Percentiles rank a stretch among this genome's conserved stretches.
Evolutionary conservation across 192 early-diverging fungal genomes (phyloP).

Genomic region (Umbelopsis vinacea): DNA sequence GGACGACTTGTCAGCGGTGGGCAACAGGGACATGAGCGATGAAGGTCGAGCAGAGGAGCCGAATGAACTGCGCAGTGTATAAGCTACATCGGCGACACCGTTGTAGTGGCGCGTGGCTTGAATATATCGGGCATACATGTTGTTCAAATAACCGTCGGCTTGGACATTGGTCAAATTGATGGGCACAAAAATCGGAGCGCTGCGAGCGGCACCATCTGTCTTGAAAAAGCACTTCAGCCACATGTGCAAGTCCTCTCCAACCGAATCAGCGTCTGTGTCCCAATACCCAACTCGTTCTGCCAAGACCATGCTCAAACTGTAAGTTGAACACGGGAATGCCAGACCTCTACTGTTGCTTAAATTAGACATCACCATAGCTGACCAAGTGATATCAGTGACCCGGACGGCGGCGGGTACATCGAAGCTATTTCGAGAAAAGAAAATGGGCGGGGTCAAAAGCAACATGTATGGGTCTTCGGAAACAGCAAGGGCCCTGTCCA

Average conservation of each 20-base stretch:
- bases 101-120: conserved; percentile 76
- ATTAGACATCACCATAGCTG: conserved; percentile 76
- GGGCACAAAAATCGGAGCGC: conserved; percentile 71
- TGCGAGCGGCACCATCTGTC: conserved; percentile 66
- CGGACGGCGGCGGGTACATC: conserved; percentile 74
- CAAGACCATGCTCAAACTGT: conserved; percentile 75
- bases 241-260: conserved; percentile 84
- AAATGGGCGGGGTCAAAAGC: conserved; percentile 52
- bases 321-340: conserved; percentile 78
- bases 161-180: conserved; percentile 64
- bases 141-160: conserved; percentile 53
- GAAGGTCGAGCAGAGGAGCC: background rate
- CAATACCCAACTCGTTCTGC: conserved; percentile 73
- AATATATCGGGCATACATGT: conserved; percentile 62
- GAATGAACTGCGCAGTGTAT: conserved; percentile 49
- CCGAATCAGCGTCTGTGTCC: conserved; percentile 76
- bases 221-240: conserved; percentile 78
- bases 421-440: conserved; percentile 63
- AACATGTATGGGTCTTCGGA: conserved; percentile 51
- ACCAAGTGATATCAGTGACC: conserved; percentile 75
- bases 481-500: conserved; percentile 37
- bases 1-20: conserved; percentile 3
- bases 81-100: conserved; percentile 74
- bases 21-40: conserved; percentile 5
- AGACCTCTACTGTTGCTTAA: conserved; percentile 58